Base-by-base conservation (phyloP, 116 monocot species). In the Iris pallida region DNA sequence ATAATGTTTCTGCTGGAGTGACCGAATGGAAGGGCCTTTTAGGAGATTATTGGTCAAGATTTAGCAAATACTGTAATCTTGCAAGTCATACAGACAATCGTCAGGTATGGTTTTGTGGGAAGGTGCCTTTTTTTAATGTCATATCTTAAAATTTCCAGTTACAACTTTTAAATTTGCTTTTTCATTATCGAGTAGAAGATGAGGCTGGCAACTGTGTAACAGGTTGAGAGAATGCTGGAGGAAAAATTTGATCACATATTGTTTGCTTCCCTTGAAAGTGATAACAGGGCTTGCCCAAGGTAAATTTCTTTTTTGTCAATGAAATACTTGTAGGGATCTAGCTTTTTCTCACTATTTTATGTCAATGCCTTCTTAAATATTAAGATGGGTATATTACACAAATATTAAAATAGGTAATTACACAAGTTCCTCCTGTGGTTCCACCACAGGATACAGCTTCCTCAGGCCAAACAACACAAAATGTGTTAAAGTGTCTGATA, bases 21-120 rank as follows among this genome's bases (percentile, higher is more conserved):
- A 93, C 98, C 42, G 88, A 98, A 66, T 98, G 98, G 98, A 98
- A 86, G 75, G 83, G 90, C 8, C 98, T 98, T 70, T 53, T 93
- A 65, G 84, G 72, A 71, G 86, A 93, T 76, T 98, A 90, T 74
- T 98, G 98, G 98, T 82, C 88, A 58, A 75, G 90, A 20, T 93
- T 98, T 71, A 98, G 79, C 72, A 83, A 81, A 56, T 74, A 74
- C 53, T 93, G 93, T 68, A 81, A 80, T 59, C 71, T 88, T 79
- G 93, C 88, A 60, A 71, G 78, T 45, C 72, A 75, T 64, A 49
- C 71, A 55, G 68, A 86, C 52, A 80, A 76, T 63, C 85, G 80
- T 49, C 74, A 92, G 89, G 97, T 92, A 79, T 4, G 63, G 55
- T 59, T 66, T 66, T 59, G 12, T 44, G 53, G 46, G 19, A 52